A percentile compares a stretch with the other conserved stretches of the same genome.
Conservation (phyloP, 768 basidiomycete genomes). For the Cystofilobasidium bisporidii region DNA sequence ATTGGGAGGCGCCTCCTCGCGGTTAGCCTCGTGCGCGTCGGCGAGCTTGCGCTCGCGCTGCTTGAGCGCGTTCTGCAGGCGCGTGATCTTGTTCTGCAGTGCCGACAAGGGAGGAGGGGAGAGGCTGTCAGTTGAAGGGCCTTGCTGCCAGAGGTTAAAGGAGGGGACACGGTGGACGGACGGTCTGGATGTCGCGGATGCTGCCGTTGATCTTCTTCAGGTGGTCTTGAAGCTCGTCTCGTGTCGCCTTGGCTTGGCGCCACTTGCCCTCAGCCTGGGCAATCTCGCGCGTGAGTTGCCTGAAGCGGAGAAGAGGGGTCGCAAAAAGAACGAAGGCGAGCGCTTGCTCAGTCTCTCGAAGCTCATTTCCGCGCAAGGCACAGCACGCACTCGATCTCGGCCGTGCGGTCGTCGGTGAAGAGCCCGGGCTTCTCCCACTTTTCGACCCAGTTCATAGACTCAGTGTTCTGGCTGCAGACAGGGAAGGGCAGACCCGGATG, state of each 20-base stretch:
- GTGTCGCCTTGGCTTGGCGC: neutral
- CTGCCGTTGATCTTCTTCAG: neutral
- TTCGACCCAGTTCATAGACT: conserved; percentile 1
- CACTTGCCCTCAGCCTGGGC: neutral
- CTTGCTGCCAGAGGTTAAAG: neutral
- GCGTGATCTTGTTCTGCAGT: neutral
- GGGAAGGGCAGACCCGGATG: too few relatives aligned
- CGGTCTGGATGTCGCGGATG: conserved; percentile 1
- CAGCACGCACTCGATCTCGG: conserved; percentile 20
- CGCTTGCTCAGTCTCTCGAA: too few relatives aligned
- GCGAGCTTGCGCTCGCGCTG: conserved; percentile 11
- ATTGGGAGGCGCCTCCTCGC: conserved; percentile 57
- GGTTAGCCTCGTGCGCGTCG: conserved; percentile 6
- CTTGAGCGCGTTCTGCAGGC: conserved; percentile 5
- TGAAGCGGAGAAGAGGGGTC: neutral
- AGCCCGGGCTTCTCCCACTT: conserved; percentile 2
- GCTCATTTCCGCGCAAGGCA: too few relatives aligned
- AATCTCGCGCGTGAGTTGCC: neutral
- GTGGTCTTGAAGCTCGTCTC: neutral
- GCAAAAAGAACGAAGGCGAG: too few relatives aligned
- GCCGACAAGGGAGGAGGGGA: neutral
- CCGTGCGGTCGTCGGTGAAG: conserved; percentile 12
- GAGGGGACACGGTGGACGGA: neutral
- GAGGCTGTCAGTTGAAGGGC: neutral
- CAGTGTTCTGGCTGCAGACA: neutral